phyloP scores from a whole-genome alignment of 352 stramenopile genomes.

The Poterioochromonas sp. region DNA sequence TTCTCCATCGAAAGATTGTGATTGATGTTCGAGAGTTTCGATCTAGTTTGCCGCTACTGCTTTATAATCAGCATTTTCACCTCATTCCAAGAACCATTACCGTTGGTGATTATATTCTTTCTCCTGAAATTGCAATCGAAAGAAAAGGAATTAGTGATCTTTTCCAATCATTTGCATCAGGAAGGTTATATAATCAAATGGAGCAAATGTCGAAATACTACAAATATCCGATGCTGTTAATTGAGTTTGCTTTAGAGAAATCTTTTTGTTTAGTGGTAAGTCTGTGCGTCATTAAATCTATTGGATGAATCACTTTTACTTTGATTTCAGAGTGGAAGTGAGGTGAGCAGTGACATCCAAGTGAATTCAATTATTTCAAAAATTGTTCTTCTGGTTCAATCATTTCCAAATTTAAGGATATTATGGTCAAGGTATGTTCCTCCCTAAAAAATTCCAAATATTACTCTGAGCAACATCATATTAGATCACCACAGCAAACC shows the following conservation, averaged over 20 bases:
- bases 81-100: slow-evolving; percentile 87
- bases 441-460: too few species aligned
- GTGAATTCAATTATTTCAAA: slow-evolving; percentile 84
- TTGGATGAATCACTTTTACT: too few species aligned
- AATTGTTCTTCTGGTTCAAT: slow-evolving; percentile 78
- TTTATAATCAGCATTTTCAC: slow-evolving; percentile 68
- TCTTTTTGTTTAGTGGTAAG: slow-evolving; percentile 52
- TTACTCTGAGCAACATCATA: too few species aligned
- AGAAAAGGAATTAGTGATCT: slow-evolving; percentile 87
- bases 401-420: slow-evolving; percentile 85
- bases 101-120: slow-evolving; percentile 94
- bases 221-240: slow-evolving; percentile 80
- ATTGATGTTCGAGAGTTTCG: slow-evolving; percentile 96
- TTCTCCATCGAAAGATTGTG: slow-evolving; percentile 49
- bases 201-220: slow-evolving; percentile 69
- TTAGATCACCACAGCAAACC: slow-evolving; percentile 47
- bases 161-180: slow-evolving; percentile 88
- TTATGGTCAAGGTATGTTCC: slow-evolving; percentile 73
- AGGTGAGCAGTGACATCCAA: slow-evolving; percentile 82
- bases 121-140: slow-evolving; percentile 91
- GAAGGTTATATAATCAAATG: slow-evolving; percentile 85
- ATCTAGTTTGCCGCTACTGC: slow-evolving; percentile 82
- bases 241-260: slow-evolving; percentile 82
- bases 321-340: slow-evolving; percentile 60
- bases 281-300: too few species aligned